Evolutionary conservation across 2,329 filamentous ascomycete species (phyloP).

Genomic region (Fusarium irregulare): DNA sequence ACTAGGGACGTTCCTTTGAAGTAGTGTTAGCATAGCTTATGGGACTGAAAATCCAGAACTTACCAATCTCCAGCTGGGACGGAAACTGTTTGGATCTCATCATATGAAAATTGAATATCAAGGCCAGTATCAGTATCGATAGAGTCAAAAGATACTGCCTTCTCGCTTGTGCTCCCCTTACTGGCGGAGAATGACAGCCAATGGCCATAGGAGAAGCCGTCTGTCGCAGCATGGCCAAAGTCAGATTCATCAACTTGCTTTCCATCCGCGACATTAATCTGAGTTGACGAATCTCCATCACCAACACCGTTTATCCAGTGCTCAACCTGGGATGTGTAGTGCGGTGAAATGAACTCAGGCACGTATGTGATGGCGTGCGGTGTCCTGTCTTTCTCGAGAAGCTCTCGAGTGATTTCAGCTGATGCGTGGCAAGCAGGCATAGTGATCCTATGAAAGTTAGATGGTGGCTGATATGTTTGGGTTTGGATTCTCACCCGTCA

Average conservation of each 20-base stretch:
- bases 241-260: conserved; percentile 26
- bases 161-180: conserved; percentile 14
- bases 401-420: conserved; percentile 23
- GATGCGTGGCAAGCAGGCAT: conserved; percentile 38
- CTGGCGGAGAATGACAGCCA: conserved; percentile 26
- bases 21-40: background rate
- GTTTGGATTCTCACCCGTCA: background rate
- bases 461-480: fast-evolving
- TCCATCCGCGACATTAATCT: conserved; percentile 29
- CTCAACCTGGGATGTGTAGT: conserved; percentile 29
- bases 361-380: conserved; percentile 35
- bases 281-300: conserved; percentile 21
- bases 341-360: conserved; percentile 20
- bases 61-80: conserved; percentile 29
- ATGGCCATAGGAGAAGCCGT: conserved; percentile 29
- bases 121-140: conserved; percentile 26
- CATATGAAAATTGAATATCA: conserved; percentile 34
- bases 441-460: conserved; percentile 24
- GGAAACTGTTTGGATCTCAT: conserved; percentile 36
- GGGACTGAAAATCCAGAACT: background rate
- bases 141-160: conserved; percentile 2
- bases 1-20: conserved; percentile 31
- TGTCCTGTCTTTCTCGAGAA: conserved; percentile 23
- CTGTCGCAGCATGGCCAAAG: conserved; percentile 31
- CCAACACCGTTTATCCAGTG: conserved; percentile 37